Conservation (phyloP, 2,329 filamentous ascomycete genomes). For the Pleomassaria siparia region DNA sequence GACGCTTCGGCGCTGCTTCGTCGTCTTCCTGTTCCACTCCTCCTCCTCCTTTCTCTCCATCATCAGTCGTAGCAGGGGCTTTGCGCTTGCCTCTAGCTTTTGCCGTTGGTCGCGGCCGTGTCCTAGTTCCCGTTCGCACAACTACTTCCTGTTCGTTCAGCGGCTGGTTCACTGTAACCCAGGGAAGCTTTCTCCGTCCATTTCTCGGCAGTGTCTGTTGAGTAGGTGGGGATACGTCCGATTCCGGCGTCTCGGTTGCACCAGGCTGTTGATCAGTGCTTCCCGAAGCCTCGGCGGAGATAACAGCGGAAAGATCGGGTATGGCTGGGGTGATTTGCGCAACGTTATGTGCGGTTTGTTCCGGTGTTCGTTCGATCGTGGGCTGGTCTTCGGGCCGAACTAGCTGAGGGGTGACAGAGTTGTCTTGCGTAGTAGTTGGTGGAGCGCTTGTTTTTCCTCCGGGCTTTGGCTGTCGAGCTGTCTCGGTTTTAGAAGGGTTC, state of each 20-base stretch:
- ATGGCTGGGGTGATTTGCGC: background rate
- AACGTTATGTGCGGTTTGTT: background rate
- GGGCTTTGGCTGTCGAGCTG: background rate
- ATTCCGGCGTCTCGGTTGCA: background rate
- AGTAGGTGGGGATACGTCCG: background rate
- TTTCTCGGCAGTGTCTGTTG: slow-evolving; percentile 3
- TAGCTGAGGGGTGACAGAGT: background rate
- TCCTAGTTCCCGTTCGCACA: slow-evolving; percentile 11
- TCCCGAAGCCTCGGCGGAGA: background rate
- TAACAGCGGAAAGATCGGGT: background rate
- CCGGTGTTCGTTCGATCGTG: background rate
- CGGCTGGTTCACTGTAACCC: slow-evolving; percentile 34
- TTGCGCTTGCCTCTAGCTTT: slow-evolving; percentile 7
- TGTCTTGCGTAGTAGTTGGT: background rate
- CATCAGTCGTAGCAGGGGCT: slow-evolving; percentile 3
- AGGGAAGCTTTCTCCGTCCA: slow-evolving; percentile 19
- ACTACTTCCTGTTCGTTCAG: slow-evolving; percentile 7
- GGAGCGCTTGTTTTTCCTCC: background rate
- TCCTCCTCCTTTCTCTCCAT: slow-evolving; percentile 14
- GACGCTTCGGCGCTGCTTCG: slow-evolving; percentile 10
- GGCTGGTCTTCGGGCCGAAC: background rate
- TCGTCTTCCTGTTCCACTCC: slow-evolving; percentile 13
- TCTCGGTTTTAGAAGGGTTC: slow-evolving; percentile 3
- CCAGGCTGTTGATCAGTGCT: background rate
- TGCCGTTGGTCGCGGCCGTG: slow-evolving; percentile 15